Conservation (phyloP, 805 yeast species). For the Yarrowia divulgata region DNA sequence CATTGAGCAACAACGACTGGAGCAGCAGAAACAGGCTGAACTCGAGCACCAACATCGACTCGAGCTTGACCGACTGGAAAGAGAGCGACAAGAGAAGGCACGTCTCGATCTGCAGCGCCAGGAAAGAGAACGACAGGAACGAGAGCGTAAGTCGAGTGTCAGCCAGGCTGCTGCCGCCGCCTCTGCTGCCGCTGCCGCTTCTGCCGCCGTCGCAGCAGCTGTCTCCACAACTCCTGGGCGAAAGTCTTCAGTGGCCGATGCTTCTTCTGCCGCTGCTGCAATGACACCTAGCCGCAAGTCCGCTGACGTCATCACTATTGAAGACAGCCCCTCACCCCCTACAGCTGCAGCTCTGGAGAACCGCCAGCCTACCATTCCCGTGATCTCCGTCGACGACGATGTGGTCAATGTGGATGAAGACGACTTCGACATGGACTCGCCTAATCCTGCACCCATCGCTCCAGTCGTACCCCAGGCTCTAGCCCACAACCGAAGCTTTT, state of each 20-base stretch:
- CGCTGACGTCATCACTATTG: conserved; percentile 8
- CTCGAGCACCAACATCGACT: conserved; percentile 23
- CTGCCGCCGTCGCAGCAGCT: conserved; percentile 24
- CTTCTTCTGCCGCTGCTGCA: not conserved
- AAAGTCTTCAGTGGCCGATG: conserved; percentile 1
- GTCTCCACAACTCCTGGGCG: conserved; percentile 8
- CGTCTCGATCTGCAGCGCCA: conserved; percentile 11
- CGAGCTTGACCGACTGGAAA: conserved; percentile 17
- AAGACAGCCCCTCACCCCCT: conserved; percentile 24
- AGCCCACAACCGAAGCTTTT: conserved; percentile 26
- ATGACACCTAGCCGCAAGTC: conserved; percentile 6
- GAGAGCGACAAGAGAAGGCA: conserved; percentile 24
- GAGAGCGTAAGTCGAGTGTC: conserved; percentile 11
- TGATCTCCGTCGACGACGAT: conserved; percentile 31
- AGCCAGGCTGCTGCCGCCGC: conserved; percentile 18
- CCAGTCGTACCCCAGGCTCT: conserved; percentile 14
- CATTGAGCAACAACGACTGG: conserved; percentile 2
- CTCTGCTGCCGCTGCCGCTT: conserved; percentile 19
- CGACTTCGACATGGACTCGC: conserved; percentile 19
- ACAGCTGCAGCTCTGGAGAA: conserved; percentile 31
- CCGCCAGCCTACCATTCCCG: conserved; percentile 28
- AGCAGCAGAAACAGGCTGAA: conserved; percentile 17
- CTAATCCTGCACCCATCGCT: conserved; percentile 8
- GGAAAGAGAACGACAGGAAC: conserved; percentile 24
- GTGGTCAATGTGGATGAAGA: conserved; percentile 13